Base-by-base conservation (phyloP, 2,329 filamentous ascomycete genomes). In the Cryphonectria nitschkei region DNA sequence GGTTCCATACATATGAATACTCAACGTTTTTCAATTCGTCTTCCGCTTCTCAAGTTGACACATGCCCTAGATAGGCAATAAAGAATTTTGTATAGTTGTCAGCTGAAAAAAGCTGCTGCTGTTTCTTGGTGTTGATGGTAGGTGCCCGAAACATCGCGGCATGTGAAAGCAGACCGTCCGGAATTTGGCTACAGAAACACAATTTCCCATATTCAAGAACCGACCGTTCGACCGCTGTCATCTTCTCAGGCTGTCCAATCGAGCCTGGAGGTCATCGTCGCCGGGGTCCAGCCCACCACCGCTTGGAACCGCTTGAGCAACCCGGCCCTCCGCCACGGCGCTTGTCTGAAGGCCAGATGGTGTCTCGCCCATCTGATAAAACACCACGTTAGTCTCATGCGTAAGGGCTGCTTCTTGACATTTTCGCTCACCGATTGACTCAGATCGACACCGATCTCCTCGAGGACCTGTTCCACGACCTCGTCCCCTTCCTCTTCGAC, bases 401-500 rank as follows among this genome's bases (percentile, higher is more conserved):
- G 32, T 19, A 6, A 50, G 16, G 39, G 32, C 64, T 56, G 74
- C 68, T 39, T 22, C 34, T 4, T 29, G 3, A 1, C 22, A 46
- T 63, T 14, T 14, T 39, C 56, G 86, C 93, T 83, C 86, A 98
- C 95, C 76, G 93, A 87, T 82, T 96, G 93, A 76, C 92, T 94
- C 71, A 98, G 87, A 78, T 99, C 95, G 41, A 99, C 91, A 68
- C 96, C 96, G 79, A 99, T 97, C 82, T 98, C 96, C 79, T 98
- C 96, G 77, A 99, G 82, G 6, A 99, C 93, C 82, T 98, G 94
- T 77, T 97, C 97, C 46, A 99, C 94, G 16, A 98, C 93, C 80
- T 99, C 96, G 76, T 99, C 96, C 46, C 95, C 93, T 80, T 98
- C 96, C 76, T 97, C 96, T 78, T 99, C 96, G 73, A 97, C 90